These are phyloP conservation scores for Globisporangium cystogenes DNA, from an alignment of 352 stramenopile species.

Conservation along the genomic window DNA sequence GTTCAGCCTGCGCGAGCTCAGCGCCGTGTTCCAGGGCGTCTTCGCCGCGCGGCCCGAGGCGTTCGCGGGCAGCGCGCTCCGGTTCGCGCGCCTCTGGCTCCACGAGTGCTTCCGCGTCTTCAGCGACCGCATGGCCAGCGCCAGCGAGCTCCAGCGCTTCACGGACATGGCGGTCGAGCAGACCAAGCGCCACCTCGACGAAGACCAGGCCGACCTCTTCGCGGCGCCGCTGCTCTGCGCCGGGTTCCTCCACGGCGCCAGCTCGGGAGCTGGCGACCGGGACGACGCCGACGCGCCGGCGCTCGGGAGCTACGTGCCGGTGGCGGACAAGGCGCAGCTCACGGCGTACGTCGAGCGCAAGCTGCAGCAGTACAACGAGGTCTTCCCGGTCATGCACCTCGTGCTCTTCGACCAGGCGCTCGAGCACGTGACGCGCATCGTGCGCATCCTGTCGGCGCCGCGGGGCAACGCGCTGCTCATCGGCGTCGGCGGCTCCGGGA, in stretches of 20 bases:
- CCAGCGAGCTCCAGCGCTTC: constrained; percentile 74
- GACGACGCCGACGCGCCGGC: constrained; percentile 5
- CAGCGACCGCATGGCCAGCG: constrained; percentile 81
- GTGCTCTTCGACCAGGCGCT: constrained; percentile 91
- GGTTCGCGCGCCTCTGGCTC: constrained; percentile 83
- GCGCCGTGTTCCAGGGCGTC: constrained; percentile 84
- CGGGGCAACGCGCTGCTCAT: constrained; percentile 84
- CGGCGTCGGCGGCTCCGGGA: constrained; percentile 80
- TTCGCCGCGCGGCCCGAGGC: constrained; percentile 55
- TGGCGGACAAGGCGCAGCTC: constrained; percentile 49
- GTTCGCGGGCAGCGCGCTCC: constrained; percentile 53
- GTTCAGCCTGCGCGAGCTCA: constrained; percentile 90
- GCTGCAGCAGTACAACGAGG: constrained; percentile 89
- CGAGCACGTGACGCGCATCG: constrained; percentile 86
- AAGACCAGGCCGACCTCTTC: constrained; percentile 73
- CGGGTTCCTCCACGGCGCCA: constrained; percentile 36
- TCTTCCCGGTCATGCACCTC: constrained; percentile 89
- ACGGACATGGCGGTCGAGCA: constrained; percentile 80
- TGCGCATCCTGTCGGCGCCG: constrained; percentile 71
- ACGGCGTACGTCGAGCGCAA: constrained; percentile 51
- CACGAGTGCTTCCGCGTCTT: constrained; percentile 92
- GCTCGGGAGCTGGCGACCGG: constrained; percentile 1
- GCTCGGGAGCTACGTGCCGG: constrained; percentile 36
- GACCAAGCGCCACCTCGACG: constrained; percentile 84
- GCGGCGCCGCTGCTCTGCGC: constrained; percentile 62